Conservation (phyloP, 352 stramenopile genomes). For the Phytopythium cucurbitacearum region DNA sequence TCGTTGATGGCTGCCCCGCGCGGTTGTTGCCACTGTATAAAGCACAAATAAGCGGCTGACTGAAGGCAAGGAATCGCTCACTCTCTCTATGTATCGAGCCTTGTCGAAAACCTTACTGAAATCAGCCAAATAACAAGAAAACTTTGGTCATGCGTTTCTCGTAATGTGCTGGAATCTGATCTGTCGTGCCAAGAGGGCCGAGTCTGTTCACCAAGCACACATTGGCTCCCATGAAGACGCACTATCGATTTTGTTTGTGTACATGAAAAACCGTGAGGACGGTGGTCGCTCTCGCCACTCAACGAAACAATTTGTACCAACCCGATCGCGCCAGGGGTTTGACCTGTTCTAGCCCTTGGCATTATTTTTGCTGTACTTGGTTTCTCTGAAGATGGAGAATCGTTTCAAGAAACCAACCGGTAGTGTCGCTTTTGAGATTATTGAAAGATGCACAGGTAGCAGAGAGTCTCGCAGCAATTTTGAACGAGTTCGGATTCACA, state of each 20-base stretch:
- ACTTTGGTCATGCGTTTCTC: slow-evolving; percentile 10
- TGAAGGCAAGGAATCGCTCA: slow-evolving; percentile 11
- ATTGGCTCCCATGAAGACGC: slow-evolving; percentile 7
- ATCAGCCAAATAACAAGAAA: slow-evolving; percentile 2
- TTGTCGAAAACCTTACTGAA: too few species aligned
- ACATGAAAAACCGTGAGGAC: slow-evolving; percentile 21
- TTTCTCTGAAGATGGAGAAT: slow-evolving; percentile 1
- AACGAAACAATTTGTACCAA: slow-evolving; percentile 15
- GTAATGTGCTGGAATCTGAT: slow-evolving; percentile 9
- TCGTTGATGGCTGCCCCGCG: too few species aligned
- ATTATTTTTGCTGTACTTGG: slow-evolving; percentile 12
- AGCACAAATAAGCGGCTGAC: not conserved
- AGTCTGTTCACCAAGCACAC: slow-evolving; percentile 10
- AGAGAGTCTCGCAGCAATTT: not conserved
- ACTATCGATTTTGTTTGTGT: slow-evolving; percentile 10
- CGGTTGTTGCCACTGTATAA: too few species aligned
- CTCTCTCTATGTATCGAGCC: slow-evolving; percentile 7
- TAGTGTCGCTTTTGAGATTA: slow-evolving; percentile 14
- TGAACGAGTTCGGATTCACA: not conserved
- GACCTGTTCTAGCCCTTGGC: slow-evolving; percentile 12
- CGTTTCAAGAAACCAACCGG: slow-evolving; percentile 10
- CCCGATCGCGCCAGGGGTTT: slow-evolving; percentile 11
- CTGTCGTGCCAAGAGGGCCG: slow-evolving; percentile 7
- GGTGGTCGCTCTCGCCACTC: slow-evolving; percentile 2
- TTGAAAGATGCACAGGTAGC: slow-evolving; percentile 5